phyloP scores from a whole-genome alignment of 176 grass and related monocot species.

The Otatea glauca region DNA sequence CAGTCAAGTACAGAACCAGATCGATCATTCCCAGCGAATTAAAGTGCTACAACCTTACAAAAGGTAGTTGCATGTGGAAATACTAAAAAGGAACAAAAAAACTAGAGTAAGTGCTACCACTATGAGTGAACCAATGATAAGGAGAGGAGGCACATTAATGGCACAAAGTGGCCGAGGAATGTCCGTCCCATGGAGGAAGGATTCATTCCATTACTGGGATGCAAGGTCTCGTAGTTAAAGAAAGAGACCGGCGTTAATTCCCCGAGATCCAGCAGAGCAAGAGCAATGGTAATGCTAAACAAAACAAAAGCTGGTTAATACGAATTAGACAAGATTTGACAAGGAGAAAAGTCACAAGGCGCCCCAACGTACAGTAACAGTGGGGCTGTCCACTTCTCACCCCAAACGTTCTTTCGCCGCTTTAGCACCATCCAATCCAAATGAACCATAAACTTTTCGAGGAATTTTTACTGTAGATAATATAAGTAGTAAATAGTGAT shows the following conservation, averaged over 20 bases:
- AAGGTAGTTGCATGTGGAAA: not conserved
- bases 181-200: not conserved
- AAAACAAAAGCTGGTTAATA: not conserved
- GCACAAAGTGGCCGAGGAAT: slow-evolving; percentile 24
- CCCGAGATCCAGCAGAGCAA: not conserved
- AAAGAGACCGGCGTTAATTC: not conserved
- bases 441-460: not conserved
- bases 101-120: not conserved
- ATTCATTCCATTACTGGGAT: not conserved
- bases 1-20: slow-evolving; percentile 14
- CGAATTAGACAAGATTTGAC: slow-evolving; percentile 17
- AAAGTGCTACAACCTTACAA: not conserved
- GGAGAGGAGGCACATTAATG: slow-evolving; percentile 22
- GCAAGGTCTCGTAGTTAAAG: not conserved
- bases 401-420: slow-evolving; percentile 5
- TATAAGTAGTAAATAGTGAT: too few relatives aligned
- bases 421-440: not conserved
- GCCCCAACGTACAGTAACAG: too few relatives aligned
- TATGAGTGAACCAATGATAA: not conserved
- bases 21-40: not conserved
- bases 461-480: too few relatives aligned
- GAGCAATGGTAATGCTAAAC: not conserved
- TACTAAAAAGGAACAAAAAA: not conserved
- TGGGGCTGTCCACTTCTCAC: not conserved
- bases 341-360: slow-evolving; percentile 9